Percentiles rank a stretch among this genome's conserved stretches.
Conservation (phyloP, 2,329 filamentous ascomycete species). For the Calonectria hongkongensis region DNA sequence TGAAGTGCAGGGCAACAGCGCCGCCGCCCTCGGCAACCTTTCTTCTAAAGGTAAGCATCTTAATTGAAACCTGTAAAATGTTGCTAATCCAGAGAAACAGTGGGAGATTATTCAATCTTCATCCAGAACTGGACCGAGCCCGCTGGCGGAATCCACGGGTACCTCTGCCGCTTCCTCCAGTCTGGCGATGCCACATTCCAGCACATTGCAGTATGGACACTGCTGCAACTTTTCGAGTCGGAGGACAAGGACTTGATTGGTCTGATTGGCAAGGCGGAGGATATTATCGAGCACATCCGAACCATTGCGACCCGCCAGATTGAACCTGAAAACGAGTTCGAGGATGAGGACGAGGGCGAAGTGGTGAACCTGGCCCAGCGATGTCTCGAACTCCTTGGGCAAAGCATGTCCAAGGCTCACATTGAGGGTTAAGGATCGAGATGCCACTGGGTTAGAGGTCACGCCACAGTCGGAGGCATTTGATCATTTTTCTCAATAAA, state of each 20-base stretch:
- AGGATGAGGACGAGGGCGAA: slow-evolving; percentile 93
- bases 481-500: slow-evolving; percentile 52
- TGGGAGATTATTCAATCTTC: slow-evolving; percentile 97
- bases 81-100: slow-evolving; percentile 66
- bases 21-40: slow-evolving; percentile 94
- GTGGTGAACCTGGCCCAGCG: slow-evolving; percentile 93
- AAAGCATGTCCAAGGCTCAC: slow-evolving; percentile 84
- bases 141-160: slow-evolving; percentile 95
- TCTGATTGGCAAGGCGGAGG: slow-evolving; percentile 90
- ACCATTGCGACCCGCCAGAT: slow-evolving; percentile 92
- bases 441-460: slow-evolving; percentile 7
- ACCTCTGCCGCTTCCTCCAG: slow-evolving; percentile 92
- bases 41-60: slow-evolving; percentile 89
- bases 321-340: slow-evolving; percentile 89
- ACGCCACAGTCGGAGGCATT: slow-evolving; percentile 37
- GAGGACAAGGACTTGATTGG: slow-evolving; percentile 93
- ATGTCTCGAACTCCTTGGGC: slow-evolving; percentile 90
- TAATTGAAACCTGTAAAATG: neutral
- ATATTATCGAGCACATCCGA: slow-evolving; percentile 94
- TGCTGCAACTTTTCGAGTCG: slow-evolving; percentile 95
- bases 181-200: slow-evolving; percentile 98
- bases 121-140: slow-evolving; percentile 95
- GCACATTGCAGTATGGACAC: slow-evolving; percentile 98
- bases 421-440: slow-evolving; percentile 81
- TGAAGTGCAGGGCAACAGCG: slow-evolving; percentile 98